These are phyloP conservation scores for Fomitopsis betulina DNA, from an alignment of 1,284 basidiomycete genomes.

Conservation along the genomic window DNA sequence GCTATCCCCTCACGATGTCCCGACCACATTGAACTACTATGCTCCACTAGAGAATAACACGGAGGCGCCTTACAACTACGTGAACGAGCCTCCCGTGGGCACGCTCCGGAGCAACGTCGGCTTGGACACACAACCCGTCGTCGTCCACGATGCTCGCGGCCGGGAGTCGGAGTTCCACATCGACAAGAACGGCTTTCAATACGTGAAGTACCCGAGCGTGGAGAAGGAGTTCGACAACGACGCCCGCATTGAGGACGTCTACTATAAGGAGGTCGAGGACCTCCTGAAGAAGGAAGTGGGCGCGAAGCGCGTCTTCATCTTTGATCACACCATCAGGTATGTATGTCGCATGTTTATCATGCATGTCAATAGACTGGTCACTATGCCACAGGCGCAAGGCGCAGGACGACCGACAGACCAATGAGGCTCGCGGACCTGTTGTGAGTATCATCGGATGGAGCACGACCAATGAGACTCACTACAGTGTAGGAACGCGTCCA, in stretches of 20 bases:
- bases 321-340: constrained; percentile 42
- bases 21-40: constrained; percentile 30
- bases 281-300: constrained; percentile 38
- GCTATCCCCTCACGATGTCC: constrained; percentile 26
- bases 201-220: constrained; percentile 27
- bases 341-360: constrained; percentile 12
- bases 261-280: constrained; percentile 40
- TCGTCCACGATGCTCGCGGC: constrained; percentile 30
- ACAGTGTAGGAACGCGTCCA: constrained; percentile 33
- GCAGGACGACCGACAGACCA: constrained; percentile 5
- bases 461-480: constrained; percentile 5
- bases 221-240: constrained; percentile 42
- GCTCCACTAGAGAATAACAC: constrained; percentile 15
- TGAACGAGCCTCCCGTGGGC: constrained; percentile 20
- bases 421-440: constrained; percentile 17
- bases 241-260: constrained; percentile 29
- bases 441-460: neutral
- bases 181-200: constrained; percentile 41
- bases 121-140: constrained; percentile 18
- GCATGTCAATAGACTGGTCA: neutral
- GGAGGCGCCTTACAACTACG: constrained; percentile 25
- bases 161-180: constrained; percentile 30
- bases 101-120: constrained; percentile 22
- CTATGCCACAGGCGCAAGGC: constrained; percentile 15
- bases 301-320: constrained; percentile 38